Evolutionary conservation across 2,329 filamentous ascomycete species (phyloP), one percentile per base, ranked within the genome.

Genomic region (Coleophoma cylindrospora): DNA sequence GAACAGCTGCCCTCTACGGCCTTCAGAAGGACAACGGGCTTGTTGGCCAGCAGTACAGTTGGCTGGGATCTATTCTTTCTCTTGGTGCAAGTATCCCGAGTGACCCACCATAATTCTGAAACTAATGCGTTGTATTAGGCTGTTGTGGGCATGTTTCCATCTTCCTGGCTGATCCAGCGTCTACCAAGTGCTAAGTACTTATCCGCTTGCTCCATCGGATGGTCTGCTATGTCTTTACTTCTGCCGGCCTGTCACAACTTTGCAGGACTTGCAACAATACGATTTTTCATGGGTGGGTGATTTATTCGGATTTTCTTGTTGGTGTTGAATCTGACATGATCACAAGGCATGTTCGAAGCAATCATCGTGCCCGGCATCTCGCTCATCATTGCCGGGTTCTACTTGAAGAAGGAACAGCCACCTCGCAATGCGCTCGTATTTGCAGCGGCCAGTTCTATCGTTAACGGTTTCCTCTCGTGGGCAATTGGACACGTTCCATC

Each of bases 371-470:
- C 57, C 69, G 1, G 68, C 69, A 60, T 68, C 17, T 67, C 65
- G 4, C 58, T 68, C 27, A 62, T 70, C 34, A 60, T 70, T 37
- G 64, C 66, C 5, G 64, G 62, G 3, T 70, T 70, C 50, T 70
- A 70, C 50, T 68, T 64, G 49, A 70, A 69, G 34, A 54, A 61
- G 5, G 68, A 68, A 41, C 66, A 68, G 17, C 64, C 64, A 22
- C 64, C 64, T 15, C 58, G 66, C n/a, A 68, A 67, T 45, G 65
- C 65, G 6, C 54, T 70, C 27, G 64, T 68, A 0, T 68, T 70
- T 47, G 66, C 66, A 8, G 67, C 67, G 37, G 62, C 65, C 34
- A 64, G 62, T 6, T 60, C 58, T 2, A 55, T 63, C 4, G 51
- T 63, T 43, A 61, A 62, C 43, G 59, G 61, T 21, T 62, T 62